A percentile compares a stretch with the other conserved stretches of the same genome.
These are phyloP conservation scores for Penicillium pulvis DNA, from an alignment of 495 filamentous ascomycete genomes.

Conservation along the genomic window DNA sequence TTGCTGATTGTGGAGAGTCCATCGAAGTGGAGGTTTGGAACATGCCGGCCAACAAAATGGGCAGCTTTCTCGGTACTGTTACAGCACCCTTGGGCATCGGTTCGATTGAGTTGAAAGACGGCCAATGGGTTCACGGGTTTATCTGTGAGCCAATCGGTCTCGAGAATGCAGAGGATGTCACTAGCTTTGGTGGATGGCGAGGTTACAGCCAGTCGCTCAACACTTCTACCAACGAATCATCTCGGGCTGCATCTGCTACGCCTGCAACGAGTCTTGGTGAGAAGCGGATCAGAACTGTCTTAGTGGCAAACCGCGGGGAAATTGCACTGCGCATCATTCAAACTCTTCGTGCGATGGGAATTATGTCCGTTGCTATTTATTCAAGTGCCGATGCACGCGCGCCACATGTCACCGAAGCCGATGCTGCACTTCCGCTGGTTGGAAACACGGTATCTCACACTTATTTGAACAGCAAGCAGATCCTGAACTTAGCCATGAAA, in stretches of 20 bases:
- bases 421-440: conserved; percentile 19
- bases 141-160: conserved; percentile 20
- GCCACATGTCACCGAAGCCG: conserved; percentile 25
- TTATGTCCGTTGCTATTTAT: conserved; percentile 50
- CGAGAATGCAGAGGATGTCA: conserved; percentile 17
- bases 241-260: conserved; percentile 4
- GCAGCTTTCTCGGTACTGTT: conserved; percentile 19
- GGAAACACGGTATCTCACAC: neutral
- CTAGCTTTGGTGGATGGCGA: conserved; percentile 19
- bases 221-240: conserved; percentile 3
- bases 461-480: conserved; percentile 2
- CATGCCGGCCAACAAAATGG: conserved; percentile 14
- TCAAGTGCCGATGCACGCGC: conserved; percentile 34
- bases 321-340: conserved; percentile 50
- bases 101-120: conserved; percentile 22
- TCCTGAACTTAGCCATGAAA: neutral
- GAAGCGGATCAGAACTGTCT: conserved; percentile 20
- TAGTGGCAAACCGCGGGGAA: conserved; percentile 53
- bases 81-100: conserved; percentile 19
- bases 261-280: conserved; percentile 8
- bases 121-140: conserved; percentile 21
- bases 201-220: conserved; percentile 15
- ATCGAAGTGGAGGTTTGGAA: conserved; percentile 26
- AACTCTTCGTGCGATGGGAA: conserved; percentile 37
- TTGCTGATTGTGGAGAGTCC: conserved; percentile 42